Evolutionary conservation across 306 rosid genomes (phyloP), one percentile per base, ranked within the genome.

Genomic region (Prunus mume): DNA sequence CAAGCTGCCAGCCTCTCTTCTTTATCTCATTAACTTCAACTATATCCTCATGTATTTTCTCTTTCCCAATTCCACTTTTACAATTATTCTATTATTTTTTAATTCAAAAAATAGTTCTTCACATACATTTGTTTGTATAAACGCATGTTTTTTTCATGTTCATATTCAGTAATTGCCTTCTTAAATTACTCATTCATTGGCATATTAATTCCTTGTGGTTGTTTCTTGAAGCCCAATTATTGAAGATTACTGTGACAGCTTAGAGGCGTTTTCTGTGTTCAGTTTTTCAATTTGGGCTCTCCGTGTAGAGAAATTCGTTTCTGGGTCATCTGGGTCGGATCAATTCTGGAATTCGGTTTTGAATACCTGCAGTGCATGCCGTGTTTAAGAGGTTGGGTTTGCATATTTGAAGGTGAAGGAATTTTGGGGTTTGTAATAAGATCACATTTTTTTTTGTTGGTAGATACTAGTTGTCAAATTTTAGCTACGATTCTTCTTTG

Each of bases 21-120:
- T 47, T 80, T 84, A 82, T 77, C 85, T 84, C 66, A 61, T 69
- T 28, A 34, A 54, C 20, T 60, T 75, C 20, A 46, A 77, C 85
- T 73, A 75, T 80, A 77, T 85, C 70, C 60, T 28, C 67, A 72
- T 38, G 65, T 7, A 9, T 69, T 78, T 66, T 60, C 67, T 80
- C 60, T 70, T 69, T 8, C 55, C 17, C n/a, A 3, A 45, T 63
- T 72, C 34, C 74, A 38, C 66, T 12, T 67, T 76, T 38, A 18
- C 57, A 52, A 17, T 52, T 3, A 13, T 52, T 0, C 15, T 6
- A 28, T 51, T 69, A 52, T 38, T 2, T 62, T 46, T 28, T 25
- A 58, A 58, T 49, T 24, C 3, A 13, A 51, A 51, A 18, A 52
- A 52, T 15, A 52, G 22, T 18, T 62, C 12, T 22, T 1, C 69